Percentiles rank a stretch among this genome's conserved stretches.
Conservation (phyloP, 176 grass and related monocot genomes). For the Aegilops sharonensis region DNA sequence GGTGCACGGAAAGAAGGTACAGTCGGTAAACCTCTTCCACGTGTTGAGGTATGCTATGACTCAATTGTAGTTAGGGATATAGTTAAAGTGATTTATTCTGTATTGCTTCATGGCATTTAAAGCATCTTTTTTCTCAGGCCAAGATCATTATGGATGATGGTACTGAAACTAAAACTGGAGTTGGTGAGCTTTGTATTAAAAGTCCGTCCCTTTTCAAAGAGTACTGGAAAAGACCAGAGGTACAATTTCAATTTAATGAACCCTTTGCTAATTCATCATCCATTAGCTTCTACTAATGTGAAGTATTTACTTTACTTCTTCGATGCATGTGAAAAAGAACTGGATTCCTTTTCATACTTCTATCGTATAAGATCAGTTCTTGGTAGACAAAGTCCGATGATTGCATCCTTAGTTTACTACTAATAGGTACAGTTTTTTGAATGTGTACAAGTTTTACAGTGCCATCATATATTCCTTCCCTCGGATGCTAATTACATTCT, state of each 20-base stretch:
- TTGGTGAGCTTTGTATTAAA: constrained; percentile 93
- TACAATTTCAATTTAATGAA: constrained; percentile 33
- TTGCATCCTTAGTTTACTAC: not conserved
- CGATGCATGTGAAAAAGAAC: not conserved
- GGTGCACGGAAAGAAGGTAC: constrained; percentile 75
- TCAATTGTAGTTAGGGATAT: constrained; percentile 20
- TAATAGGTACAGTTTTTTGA: not conserved
- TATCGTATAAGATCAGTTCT: not conserved
- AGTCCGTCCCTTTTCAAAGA: constrained; percentile 93
- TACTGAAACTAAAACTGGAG: constrained; percentile 51
- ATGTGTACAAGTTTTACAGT: not conserved
- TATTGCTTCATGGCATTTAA: constrained; percentile 12
- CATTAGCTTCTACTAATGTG: not conserved
- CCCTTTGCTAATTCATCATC: not conserved
- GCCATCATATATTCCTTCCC: not conserved
- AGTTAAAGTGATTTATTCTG: constrained; percentile 26
- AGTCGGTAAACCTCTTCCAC: constrained; percentile 85
- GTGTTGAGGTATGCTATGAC: constrained; percentile 65
- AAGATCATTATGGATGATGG: constrained; percentile 83
- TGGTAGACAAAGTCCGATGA: not conserved
- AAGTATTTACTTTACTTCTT: constrained; percentile 6
- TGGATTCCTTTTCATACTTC: not conserved
- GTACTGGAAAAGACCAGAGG: constrained; percentile 87
- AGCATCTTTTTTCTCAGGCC: constrained; percentile 52
- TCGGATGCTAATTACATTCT: not conserved